A percentile compares a stretch with the other conserved stretches of the same genome.
Evolutionary conservation across 1,139 yeast species (phyloP).

Genomic region (Lodderomyces pseudojiufengensis): DNA sequence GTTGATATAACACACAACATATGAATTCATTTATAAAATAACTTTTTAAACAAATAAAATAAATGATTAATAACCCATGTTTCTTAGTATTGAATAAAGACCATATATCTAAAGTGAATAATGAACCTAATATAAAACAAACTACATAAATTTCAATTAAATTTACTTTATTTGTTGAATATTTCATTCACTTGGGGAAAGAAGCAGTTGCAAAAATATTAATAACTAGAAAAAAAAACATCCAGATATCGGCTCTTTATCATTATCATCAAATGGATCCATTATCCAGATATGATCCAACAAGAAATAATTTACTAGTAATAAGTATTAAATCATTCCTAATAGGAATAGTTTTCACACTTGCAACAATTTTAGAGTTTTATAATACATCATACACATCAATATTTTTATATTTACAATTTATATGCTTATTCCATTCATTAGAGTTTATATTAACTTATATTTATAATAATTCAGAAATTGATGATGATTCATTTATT

Average conservation of each 20-base stretch:
- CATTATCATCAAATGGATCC: not conserved
- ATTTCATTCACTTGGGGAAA: slow-evolving; percentile 3
- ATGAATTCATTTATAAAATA: slow-evolving; percentile 32
- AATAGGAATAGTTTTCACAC: slow-evolving; percentile 26
- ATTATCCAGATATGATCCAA: slow-evolving; percentile 22
- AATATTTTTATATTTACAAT: slow-evolving; percentile 42
- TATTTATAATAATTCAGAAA: slow-evolving; percentile 59
- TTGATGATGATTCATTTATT: slow-evolving; percentile 72
- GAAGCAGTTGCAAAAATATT: not conserved
- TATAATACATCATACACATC: slow-evolving; percentile 3
- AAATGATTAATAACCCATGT: slow-evolving; percentile 14
- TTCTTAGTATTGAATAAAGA: slow-evolving; percentile 2
- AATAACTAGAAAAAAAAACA: too few species aligned
- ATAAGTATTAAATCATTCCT: slow-evolving; percentile 31
- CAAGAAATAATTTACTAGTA: slow-evolving; percentile 27
- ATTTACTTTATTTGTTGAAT: slow-evolving; percentile 18
- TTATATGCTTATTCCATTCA: slow-evolving; percentile 66
- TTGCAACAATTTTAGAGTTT: slow-evolving; percentile 10
- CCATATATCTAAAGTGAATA: slow-evolving; percentile 6
- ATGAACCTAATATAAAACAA: slow-evolving; percentile 20
- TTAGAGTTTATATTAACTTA: slow-evolving; percentile 81
- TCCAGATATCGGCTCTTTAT: too few species aligned
- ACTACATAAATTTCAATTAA: slow-evolving; percentile 23
- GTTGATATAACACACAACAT: slow-evolving; percentile 26
- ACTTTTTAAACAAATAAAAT: slow-evolving; percentile 19